These are phyloP conservation scores for Botrytis sinoallii DNA, from an alignment of 2,329 filamentous ascomycete genomes.

Conservation along the genomic window DNA sequence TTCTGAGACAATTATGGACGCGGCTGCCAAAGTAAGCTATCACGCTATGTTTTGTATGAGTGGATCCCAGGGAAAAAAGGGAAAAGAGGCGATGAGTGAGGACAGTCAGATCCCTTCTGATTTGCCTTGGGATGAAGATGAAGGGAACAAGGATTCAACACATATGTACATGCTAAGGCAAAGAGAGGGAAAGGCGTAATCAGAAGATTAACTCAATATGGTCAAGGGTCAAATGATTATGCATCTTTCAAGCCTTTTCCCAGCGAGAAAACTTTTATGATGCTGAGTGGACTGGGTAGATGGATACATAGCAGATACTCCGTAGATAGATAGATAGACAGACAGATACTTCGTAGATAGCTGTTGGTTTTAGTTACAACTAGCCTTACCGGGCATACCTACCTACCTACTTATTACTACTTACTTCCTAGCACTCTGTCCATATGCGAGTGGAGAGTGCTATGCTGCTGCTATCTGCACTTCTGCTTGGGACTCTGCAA, in stretches of 20 bases:
- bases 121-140: not conserved
- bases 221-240: conserved; percentile 14
- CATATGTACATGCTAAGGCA: not conserved
- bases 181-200: not conserved
- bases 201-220: not conserved
- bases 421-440: not conserved
- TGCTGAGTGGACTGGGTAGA: not conserved
- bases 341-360: not conserved
- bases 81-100: not conserved
- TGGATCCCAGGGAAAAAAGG: conserved; percentile 1
- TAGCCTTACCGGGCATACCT: not conserved
- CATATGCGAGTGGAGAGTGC: not conserved
- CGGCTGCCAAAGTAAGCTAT: conserved; percentile 13
- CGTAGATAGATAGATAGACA: no score
- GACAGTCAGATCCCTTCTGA: not conserved
- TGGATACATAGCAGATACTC: not conserved
- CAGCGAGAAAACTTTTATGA: not conserved
- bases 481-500: not conserved
- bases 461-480: not conserved
- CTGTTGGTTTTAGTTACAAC: not conserved
- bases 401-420: not conserved
- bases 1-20: not conserved
- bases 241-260: not conserved
- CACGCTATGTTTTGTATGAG: conserved; percentile 19
- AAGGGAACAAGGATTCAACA: not conserved